A percentile compares a stretch with the other conserved stretches of the same genome.
phyloP scores from a whole-genome alignment of 495 filamentous ascomycete genomes.

The Tuber aestivum region DNA sequence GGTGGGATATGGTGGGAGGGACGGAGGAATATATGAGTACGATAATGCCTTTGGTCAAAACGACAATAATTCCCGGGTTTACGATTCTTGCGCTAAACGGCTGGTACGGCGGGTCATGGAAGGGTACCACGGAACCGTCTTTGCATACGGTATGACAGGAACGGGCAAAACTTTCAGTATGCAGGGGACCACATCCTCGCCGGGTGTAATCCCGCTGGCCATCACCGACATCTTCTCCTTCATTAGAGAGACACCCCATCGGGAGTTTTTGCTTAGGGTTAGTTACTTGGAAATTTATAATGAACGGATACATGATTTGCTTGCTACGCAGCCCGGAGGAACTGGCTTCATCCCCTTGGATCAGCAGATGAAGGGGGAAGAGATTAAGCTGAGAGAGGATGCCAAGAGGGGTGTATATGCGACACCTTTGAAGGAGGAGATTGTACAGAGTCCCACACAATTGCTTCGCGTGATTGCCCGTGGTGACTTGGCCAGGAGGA shows the following conservation, averaged over 20 bases:
- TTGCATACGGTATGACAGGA: slow-evolving; percentile 98
- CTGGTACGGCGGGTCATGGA: slow-evolving; percentile 96
- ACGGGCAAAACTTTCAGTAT: slow-evolving; percentile 99
- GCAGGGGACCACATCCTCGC: slow-evolving; percentile 95
- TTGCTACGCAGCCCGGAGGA: slow-evolving; percentile 59
- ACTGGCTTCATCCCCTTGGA: slow-evolving; percentile 43
- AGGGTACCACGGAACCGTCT: slow-evolving; percentile 96
- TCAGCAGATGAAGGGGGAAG: slow-evolving; percentile 59
- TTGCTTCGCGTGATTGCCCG: slow-evolving; percentile 90
- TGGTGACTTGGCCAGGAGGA: slow-evolving; percentile 82
- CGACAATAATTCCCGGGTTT: slow-evolving; percentile 89
- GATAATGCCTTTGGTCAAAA: slow-evolving; percentile 93
- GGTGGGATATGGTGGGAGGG: slow-evolving; percentile 75
- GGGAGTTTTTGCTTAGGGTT: slow-evolving; percentile 91
- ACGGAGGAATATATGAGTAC: slow-evolving; percentile 89
- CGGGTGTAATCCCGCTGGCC: slow-evolving; percentile 91
- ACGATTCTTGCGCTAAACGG: slow-evolving; percentile 87
- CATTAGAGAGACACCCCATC: slow-evolving; percentile 89
- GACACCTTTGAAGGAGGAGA: slow-evolving; percentile 93
- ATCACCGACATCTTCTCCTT: slow-evolving; percentile 99
- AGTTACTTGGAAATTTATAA: slow-evolving; percentile 99
- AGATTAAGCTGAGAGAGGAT: slow-evolving; percentile 95
- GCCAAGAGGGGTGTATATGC: slow-evolving; percentile 95
- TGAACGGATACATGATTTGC: slow-evolving; percentile 89
- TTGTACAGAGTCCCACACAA: slow-evolving; percentile 95